phyloP scores from a whole-genome alignment of 1,284 basidiomycete species.

The Irpex sp. region DNA sequence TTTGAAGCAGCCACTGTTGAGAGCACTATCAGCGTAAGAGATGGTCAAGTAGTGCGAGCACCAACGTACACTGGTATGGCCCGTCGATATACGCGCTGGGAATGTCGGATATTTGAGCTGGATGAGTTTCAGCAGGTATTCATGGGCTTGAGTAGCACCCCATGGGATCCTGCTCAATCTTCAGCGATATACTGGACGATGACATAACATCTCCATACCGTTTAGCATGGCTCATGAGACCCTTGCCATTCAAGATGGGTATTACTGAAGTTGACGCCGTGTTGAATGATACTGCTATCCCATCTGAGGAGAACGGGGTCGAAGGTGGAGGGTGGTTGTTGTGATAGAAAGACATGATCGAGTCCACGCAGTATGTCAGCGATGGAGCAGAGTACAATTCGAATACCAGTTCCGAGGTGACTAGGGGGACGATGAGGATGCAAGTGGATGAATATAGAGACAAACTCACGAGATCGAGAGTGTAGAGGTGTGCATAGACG shows the following conservation, averaged over 20 bases:
- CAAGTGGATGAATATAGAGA: not conserved
- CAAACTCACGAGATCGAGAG: slow-evolving; percentile 73
- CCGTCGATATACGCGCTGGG: slow-evolving; percentile 53
- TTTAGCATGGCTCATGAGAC: slow-evolving; percentile 80
- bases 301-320: slow-evolving; percentile 55
- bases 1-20: slow-evolving; percentile 83
- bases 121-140: slow-evolving; percentile 88
- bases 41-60: not conserved
- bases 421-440: slow-evolving; percentile 33
- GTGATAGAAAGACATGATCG: slow-evolving; percentile 89
- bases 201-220: slow-evolving; percentile 45
- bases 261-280: slow-evolving; percentile 85
- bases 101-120: slow-evolving; percentile 97
- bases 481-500: slow-evolving; percentile 87
- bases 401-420: slow-evolving; percentile 96
- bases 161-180: slow-evolving; percentile 73
- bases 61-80: slow-evolving; percentile 52
- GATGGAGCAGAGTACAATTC: slow-evolving; percentile 90
- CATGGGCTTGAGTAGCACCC: slow-evolving; percentile 88
- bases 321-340: slow-evolving; percentile 46
- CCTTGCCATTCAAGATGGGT: slow-evolving; percentile 78
- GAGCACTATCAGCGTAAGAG: not conserved
- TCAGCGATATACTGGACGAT: not conserved
- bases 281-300: slow-evolving; percentile 82
- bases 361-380: slow-evolving; percentile 88